These are phyloP conservation scores for Casuarina equisetifolia DNA, from an alignment of 306 rosid species.

Conservation along the genomic window DNA sequence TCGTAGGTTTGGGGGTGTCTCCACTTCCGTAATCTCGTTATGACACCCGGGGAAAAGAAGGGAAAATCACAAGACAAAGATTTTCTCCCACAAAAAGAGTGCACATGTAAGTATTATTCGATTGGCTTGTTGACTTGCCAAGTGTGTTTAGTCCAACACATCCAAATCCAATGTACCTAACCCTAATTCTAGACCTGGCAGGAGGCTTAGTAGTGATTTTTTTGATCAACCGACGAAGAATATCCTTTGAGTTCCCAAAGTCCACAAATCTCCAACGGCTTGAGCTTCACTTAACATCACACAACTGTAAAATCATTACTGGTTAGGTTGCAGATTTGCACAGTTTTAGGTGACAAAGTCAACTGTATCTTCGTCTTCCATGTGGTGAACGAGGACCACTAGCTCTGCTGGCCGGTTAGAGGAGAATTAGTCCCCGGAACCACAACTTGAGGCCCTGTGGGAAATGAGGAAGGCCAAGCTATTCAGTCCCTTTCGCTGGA, in stretches of 20 bases:
- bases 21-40: slow-evolving; percentile 31
- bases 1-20: slow-evolving; percentile 36
- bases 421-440: not conserved
- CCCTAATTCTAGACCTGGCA: slow-evolving; percentile 2
- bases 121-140: slow-evolving; percentile 29
- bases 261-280: too few species aligned
- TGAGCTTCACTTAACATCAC: too few species aligned
- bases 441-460: not conserved
- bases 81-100: slow-evolving; percentile 36
- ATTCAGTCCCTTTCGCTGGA: too few species aligned
- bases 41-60: slow-evolving; percentile 22
- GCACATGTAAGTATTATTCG: slow-evolving; percentile 14
- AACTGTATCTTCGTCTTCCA: not conserved
- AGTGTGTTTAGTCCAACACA: not conserved
- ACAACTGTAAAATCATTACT: too few species aligned
- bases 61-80: slow-evolving; percentile 41
- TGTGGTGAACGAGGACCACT: not conserved
- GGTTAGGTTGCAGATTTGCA: too few species aligned
- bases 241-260: too few species aligned
- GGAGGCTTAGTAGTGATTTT: too few species aligned
- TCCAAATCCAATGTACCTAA: slow-evolving; percentile 22
- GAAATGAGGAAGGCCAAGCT: not conserved
- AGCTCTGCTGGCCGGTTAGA: not conserved
- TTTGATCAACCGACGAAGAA: too few species aligned
- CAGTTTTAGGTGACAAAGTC: not conserved